Conservation (phyloP, 2,329 filamentous ascomycete genomes). For the Clarireedia paspali region DNA sequence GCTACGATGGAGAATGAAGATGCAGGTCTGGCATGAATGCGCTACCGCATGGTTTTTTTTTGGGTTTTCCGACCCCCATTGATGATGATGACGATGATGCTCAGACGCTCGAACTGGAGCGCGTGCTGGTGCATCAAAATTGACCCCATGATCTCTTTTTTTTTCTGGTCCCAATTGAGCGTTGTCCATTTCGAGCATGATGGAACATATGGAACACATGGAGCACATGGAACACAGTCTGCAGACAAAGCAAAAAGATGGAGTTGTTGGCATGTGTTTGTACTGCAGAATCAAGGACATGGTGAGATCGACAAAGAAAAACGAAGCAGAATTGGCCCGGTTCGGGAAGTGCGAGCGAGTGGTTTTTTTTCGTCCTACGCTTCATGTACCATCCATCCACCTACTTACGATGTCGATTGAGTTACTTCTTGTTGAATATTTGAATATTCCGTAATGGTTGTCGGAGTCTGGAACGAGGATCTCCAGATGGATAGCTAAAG, state of each 20-base stretch:
- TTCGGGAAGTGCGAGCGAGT: background rate
- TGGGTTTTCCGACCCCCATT: background rate
- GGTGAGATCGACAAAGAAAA: background rate
- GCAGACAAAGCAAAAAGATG: background rate
- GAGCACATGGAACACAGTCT: background rate
- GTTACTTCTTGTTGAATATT: too few species aligned
- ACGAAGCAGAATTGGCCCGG: background rate
- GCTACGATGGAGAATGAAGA: background rate
- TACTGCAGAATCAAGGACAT: background rate
- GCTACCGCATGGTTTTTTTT: background rate
- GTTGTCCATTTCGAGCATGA: background rate
- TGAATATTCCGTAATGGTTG: too few species aligned
- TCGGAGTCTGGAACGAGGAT: too few species aligned
- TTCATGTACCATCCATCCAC: too few species aligned
- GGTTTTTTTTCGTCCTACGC: too few species aligned
- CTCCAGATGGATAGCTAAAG: too few species aligned
- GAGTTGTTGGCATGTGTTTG: background rate
- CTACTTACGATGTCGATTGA: too few species aligned
- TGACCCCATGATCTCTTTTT: slow-evolving; percentile 9
- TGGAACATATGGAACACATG: background rate
- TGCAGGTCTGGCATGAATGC: slow-evolving; percentile 2
- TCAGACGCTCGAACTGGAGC: slow-evolving; percentile 1
- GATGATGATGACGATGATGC: background rate
- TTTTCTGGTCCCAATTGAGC: background rate
- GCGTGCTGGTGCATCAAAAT: slow-evolving; percentile 3